phyloP scores from a whole-genome alignment of 2,329 filamentous ascomycete genomes.

The Sarocladium brachiariae region DNA sequence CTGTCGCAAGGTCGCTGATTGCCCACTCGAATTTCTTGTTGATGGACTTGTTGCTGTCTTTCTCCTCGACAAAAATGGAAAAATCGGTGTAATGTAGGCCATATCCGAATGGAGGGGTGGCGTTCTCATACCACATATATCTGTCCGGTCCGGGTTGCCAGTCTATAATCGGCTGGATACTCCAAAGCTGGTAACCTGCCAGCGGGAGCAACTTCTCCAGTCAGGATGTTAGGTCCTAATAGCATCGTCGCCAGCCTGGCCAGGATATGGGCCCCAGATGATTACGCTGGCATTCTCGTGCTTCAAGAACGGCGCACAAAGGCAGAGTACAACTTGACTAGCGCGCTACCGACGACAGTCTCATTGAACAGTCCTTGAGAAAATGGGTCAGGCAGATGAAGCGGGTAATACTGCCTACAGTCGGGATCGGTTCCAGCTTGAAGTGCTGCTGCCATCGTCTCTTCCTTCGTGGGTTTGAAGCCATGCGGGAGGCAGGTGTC shows the following conservation, averaged over 20 bases:
- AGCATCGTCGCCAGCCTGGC: conserved; percentile 51
- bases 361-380: conserved; percentile 24
- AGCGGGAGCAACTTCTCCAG: conserved; percentile 41
- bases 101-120: conserved; percentile 45
- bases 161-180: conserved; percentile 44
- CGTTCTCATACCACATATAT: conserved; percentile 52
- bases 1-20: not conserved
- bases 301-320: conserved; percentile 42
- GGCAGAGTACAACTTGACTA: conserved; percentile 41
- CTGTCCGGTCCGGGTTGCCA: conserved; percentile 44
- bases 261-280: conserved; percentile 53
- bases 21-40: not conserved
- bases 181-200: conserved; percentile 48
- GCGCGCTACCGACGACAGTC: conserved; percentile 12
- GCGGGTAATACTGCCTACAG: conserved; percentile 20
- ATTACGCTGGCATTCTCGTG: conserved; percentile 43
- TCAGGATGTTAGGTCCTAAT: conserved; percentile 47
- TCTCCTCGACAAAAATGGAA: conserved; percentile 14
- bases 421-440: conserved; percentile 26
- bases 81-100: conserved; percentile 55
- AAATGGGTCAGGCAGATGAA: conserved; percentile 21
- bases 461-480: conserved; percentile 27
- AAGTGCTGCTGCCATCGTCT: conserved; percentile 20
- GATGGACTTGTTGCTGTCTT: not conserved
- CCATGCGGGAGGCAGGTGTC: conserved; percentile 44